A percentile compares a stretch with the other conserved stretches of the same genome.
phyloP scores from a whole-genome alignment of 1,284 basidiomycete species.

The Mycosarcoma mackinlayi region DNA sequence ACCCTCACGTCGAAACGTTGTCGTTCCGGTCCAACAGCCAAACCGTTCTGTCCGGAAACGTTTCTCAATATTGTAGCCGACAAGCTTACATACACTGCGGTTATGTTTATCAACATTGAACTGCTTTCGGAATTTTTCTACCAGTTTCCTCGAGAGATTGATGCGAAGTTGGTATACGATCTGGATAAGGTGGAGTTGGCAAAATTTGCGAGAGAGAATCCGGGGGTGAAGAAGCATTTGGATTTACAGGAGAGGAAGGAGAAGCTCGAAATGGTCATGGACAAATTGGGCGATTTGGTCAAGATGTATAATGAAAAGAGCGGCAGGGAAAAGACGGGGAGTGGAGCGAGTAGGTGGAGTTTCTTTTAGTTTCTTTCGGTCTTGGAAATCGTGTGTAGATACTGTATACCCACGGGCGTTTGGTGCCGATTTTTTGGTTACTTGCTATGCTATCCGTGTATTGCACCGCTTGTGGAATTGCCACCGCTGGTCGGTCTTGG shows the following conservation, averaged over 20 bases:
- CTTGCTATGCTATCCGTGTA: no score
- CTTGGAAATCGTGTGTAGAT: background rate
- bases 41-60: conserved; percentile 92
- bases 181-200: conserved; percentile 85
- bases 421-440: no score
- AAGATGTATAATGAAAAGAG: conserved; percentile 68
- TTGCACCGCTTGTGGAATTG: no score
- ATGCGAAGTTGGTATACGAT: conserved; percentile 91
- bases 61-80: conserved; percentile 97
- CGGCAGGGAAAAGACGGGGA: conserved; percentile 6
- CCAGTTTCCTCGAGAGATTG: conserved; percentile 97
- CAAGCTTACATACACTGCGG: conserved; percentile 93
- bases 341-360: conserved; percentile 47
- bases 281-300: conserved; percentile 67
- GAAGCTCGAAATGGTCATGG: conserved; percentile 75
- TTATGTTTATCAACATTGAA: conserved; percentile 94
- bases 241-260: conserved; percentile 96
- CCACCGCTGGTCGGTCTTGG: no score
- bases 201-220: conserved; percentile 94
- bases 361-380: conserved; percentile 47
- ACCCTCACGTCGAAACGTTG: conserved; percentile 90
- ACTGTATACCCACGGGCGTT: conserved; percentile 18
- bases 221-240: conserved; percentile 83
- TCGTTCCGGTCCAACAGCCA: conserved; percentile 83
- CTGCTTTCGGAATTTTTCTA: conserved; percentile 98